Conservation (phyloP, 1,284 basidiomycete species). For the Sphagnurus paluster region DNA sequence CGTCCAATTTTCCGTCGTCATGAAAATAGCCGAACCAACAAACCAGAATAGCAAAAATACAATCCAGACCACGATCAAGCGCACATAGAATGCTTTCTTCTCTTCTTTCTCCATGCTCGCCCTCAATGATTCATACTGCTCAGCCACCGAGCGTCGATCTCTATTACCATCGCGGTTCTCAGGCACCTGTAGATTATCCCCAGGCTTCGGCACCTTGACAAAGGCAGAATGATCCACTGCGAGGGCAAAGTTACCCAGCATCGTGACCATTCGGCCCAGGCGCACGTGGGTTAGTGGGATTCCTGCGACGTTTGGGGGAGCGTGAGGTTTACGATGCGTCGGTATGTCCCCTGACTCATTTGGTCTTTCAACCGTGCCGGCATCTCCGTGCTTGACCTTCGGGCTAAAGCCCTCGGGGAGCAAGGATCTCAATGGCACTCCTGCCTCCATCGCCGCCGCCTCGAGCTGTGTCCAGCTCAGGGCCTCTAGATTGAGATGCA, state of each 20-base stretch:
- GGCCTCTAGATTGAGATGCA: constrained; percentile 61
- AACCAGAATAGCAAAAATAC: constrained; percentile 46
- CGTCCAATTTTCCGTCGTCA: constrained; percentile 40
- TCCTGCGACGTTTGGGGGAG: constrained; percentile 4
- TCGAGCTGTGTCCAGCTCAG: constrained; percentile 53
- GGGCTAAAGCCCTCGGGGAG: constrained; percentile 42
- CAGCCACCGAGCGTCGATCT: constrained; percentile 11
- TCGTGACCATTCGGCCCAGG: constrained; percentile 51
- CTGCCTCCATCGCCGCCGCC: constrained; percentile 62
- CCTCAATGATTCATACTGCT: constrained; percentile 30
- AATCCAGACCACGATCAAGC: constrained; percentile 35
- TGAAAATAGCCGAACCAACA: constrained; percentile 42
- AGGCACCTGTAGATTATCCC: constrained; percentile 29
- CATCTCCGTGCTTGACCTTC: constrained; percentile 6
- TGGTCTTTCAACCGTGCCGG: neutral
- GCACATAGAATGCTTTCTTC: constrained; percentile 35
- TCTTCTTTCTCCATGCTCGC: constrained; percentile 35
- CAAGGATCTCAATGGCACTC: constrained; percentile 54
- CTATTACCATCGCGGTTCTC: neutral
- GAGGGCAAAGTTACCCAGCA: constrained; percentile 49
- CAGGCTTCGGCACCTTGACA: constrained; percentile 32
- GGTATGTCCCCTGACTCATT: neutral
- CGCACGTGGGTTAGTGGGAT: constrained; percentile 39
- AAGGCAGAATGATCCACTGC: constrained; percentile 30
- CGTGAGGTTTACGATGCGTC: neutral